Evolutionary conservation across 2,329 filamentous ascomycete species (phyloP), one percentile per base, ranked within the genome.

Genomic region (Paecilomyces fulvus): DNA sequence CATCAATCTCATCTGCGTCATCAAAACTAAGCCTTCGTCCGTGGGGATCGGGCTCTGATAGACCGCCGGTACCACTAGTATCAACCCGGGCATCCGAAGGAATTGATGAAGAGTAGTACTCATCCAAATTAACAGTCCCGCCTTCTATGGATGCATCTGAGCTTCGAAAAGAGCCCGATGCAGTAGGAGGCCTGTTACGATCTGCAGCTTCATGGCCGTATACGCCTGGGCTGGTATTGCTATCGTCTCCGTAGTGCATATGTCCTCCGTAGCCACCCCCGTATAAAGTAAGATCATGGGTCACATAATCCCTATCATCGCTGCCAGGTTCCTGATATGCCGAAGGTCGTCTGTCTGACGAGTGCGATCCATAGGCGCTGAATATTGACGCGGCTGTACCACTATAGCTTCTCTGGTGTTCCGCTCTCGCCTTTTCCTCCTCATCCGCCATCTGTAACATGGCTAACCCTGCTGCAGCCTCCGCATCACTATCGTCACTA

Each of bases 371-470:
- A 37, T 67, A 71, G n/a, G 65, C 64, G 58, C 66, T 70, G 49
- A 79, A 73, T 67, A 79, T 83, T 7, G 78, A 79, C 17, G 80
- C 75, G 62, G 76, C 74, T 14, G 79, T 78, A 61, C 80, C 78
- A 65, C 82, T 85, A 62, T 83, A 83, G 20, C 74, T 76, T 59
- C 80, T 65, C 21, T 65, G 57, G 23, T 65, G 61, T 50, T 74
- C 72, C 25, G 69, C 79, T 49, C 82, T 78, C 5, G 74, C 78
- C 53, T 85, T 84, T 58, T 95, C 89, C 68, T 85, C 80, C 69
- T 90, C 83, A 59, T 95, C 90, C 3, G 90, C 91, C 74, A 92
- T 84, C 57, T 85, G 85, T 81, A 97, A 84, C 62, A 91, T 91
- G 67, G 89, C 83, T 53, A 95, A 76, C 14, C 94, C 92, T 58